Evolutionary conservation across 495 filamentous ascomycete species (phyloP).

Genomic region (Aspergillus baeticus): DNA sequence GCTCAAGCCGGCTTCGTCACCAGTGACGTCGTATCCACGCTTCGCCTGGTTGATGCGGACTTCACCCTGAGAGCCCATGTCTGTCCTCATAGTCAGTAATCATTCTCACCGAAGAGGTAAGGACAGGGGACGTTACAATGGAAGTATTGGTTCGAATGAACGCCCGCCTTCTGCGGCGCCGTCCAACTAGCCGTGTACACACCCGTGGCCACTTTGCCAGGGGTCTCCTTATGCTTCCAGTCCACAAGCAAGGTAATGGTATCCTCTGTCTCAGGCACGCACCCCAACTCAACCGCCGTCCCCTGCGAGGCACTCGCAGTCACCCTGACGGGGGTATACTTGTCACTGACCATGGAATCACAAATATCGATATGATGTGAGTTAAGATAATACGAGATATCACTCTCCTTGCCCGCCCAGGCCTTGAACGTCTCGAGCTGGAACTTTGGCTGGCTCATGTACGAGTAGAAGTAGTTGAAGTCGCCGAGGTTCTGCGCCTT

Average conservation of each 20-base stretch:
- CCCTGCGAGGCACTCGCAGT: slow-evolving; percentile 75
- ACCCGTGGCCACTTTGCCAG: slow-evolving; percentile 71
- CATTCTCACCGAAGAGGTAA: slow-evolving; percentile 10
- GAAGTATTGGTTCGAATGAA: slow-evolving; percentile 95
- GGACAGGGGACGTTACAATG: slow-evolving; percentile 55
- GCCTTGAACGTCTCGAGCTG: slow-evolving; percentile 96
- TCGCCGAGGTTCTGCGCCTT: slow-evolving; percentile 75
- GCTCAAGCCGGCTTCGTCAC: slow-evolving; percentile 66
- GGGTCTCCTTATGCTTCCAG: slow-evolving; percentile 72
- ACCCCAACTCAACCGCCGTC: slow-evolving; percentile 70
- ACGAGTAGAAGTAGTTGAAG: slow-evolving; percentile 97
- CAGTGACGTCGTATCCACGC: slow-evolving; percentile 90
- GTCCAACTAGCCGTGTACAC: slow-evolving; percentile 96
- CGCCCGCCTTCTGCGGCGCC: slow-evolving; percentile 84
- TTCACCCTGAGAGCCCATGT: slow-evolving; percentile 80
- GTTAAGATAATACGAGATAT: slow-evolving; percentile 95
- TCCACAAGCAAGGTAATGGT: slow-evolving; percentile 88
- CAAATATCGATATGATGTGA: slow-evolving; percentile 89
- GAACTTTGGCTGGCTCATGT: slow-evolving; percentile 92
- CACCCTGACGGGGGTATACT: slow-evolving; percentile 74
- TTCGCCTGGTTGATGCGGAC: slow-evolving; percentile 91
- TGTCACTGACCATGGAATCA: slow-evolving; percentile 78
- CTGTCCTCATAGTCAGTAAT: slow-evolving; percentile 20
- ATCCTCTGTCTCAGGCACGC: slow-evolving; percentile 78
- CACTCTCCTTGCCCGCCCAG: slow-evolving; percentile 87